phyloP scores from a whole-genome alignment of 1,284 basidiomycete genomes.

The Apiotrichum gamsii region DNA sequence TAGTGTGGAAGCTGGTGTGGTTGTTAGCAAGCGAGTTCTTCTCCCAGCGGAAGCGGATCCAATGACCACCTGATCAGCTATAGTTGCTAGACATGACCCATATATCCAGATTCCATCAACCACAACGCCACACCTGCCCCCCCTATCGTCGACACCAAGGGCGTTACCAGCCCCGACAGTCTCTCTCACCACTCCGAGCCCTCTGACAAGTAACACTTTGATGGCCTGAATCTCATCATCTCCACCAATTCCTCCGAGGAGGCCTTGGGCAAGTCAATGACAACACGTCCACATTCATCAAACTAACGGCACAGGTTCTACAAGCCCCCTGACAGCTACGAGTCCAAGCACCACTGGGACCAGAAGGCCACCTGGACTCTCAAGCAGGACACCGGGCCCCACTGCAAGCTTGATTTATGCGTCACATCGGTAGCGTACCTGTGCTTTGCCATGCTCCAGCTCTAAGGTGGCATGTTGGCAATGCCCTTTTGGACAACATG shows the following conservation, averaged over 20 bases:
- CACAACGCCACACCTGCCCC: not conserved
- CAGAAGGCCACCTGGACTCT: conserved; percentile 38
- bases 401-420: conserved; percentile 23
- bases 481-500: conserved; percentile 43
- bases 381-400: conserved; percentile 33
- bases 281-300: no score
- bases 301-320: conserved; percentile 13
- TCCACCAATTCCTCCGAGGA: not conserved
- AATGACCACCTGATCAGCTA: conserved; percentile 51
- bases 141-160: not conserved
- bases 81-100: no score
- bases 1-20: conserved; percentile 17
- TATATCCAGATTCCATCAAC: no score
- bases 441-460: conserved; percentile 34
- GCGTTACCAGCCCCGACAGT: not conserved
- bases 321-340: conserved; percentile 31
- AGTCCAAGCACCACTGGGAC: conserved; percentile 41
- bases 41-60: conserved; percentile 52
- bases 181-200: not conserved
- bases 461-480: conserved; percentile 34
- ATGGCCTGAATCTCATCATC: not conserved
- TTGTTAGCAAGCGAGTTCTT: conserved; percentile 34
- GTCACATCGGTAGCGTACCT: conserved; percentile 26
- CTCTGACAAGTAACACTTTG: not conserved
- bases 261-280: not conserved